Evolutionary conservation across 495 filamentous ascomycete genomes (phyloP).

Genomic region (Talaromyces adpressus): DNA sequence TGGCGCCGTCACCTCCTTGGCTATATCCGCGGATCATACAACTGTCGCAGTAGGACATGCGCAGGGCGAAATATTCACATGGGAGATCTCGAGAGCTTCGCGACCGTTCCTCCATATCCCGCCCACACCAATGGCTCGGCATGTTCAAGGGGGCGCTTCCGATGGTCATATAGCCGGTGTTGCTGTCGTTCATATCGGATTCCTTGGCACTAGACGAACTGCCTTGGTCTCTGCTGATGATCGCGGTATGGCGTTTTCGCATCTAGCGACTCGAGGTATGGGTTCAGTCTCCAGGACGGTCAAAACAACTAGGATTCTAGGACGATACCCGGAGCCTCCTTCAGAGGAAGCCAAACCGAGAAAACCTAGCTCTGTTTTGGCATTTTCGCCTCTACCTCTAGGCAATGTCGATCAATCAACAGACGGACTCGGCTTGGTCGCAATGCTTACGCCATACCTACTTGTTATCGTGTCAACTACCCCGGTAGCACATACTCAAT

Average conservation of each 20-base stretch:
- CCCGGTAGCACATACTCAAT: slow-evolving; percentile 89
- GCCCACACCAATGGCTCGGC: slow-evolving; percentile 62
- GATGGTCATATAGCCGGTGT: slow-evolving; percentile 80
- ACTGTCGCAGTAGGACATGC: slow-evolving; percentile 87
- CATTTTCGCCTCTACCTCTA: slow-evolving; percentile 82
- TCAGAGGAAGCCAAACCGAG: slow-evolving; percentile 53
- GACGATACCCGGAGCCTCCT: slow-evolving; percentile 69
- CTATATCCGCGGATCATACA: slow-evolving; percentile 87
- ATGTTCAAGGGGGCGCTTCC: slow-evolving; percentile 26
- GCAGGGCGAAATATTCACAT: slow-evolving; percentile 90
- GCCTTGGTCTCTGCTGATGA: slow-evolving; percentile 97
- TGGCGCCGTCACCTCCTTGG: slow-evolving; percentile 78
- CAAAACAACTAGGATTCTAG: slow-evolving; percentile 83
- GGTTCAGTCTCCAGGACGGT: slow-evolving; percentile 79
- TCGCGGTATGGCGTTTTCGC: slow-evolving; percentile 95
- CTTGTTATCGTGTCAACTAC: slow-evolving; percentile 96
- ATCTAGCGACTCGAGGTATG: slow-evolving; percentile 85
- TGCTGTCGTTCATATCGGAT: slow-evolving; percentile 81
- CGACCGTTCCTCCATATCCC: slow-evolving; percentile 85
- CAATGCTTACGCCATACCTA: slow-evolving; percentile 92
- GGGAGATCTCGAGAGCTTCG: slow-evolving; percentile 77
- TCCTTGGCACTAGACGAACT: slow-evolving; percentile 91
- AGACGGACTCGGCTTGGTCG: slow-evolving; percentile 84
- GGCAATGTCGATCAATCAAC: slow-evolving; percentile 86
- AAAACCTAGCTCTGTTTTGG: slow-evolving; percentile 92